Evolutionary conservation across 2,329 filamentous ascomycete species (phyloP), one percentile per base, ranked within the genome.

Genomic region (Passalora sequoiae): DNA sequence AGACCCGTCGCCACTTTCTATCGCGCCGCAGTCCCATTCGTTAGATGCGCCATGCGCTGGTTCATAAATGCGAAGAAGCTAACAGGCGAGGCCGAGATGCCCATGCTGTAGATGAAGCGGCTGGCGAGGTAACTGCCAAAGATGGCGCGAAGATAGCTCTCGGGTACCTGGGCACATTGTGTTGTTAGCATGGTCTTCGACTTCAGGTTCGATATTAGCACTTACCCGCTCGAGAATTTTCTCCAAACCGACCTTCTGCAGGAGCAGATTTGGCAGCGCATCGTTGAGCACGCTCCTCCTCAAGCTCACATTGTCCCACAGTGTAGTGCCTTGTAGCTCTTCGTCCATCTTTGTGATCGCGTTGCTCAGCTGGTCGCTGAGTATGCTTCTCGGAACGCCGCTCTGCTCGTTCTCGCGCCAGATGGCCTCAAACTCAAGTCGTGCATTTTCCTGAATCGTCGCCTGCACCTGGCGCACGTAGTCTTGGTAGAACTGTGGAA

Each of bases 341-440:
- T 98, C 91, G 59, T 98, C 91, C 16, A 98, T 78, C 57, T 86
- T 85, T n/a, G 91, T 97, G 63, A 98, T 98, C 24, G 92, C 91
- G 38, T 86, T 72, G 44, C 87, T 94, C 42, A 98, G 79, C 57
- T 84, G 86, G 66, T 98, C 92, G 36, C 88, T 94, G 43, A 98
- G 76, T n/a, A 89, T 80, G 49, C 88, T 94, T 50, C 89, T 81
- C 16, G 87, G 71, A 42, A 82, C 74, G 40, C 87, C 86, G 1
- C 86, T 95, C 63, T 82, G 69, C 68, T 92, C 81, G 62, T 94
- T 81, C 68, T 98, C 92, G 54, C 87, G 81, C 92, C 92, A 98
- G 70, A 98, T 94, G 31, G 92, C 92, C 70, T 98, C 92, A 57
- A 98, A 98, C 68, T 98, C 92, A 25, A 98, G 80, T 12, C 80